Base-by-base conservation (phyloP, 176 grass and related monocot genomes). In the Carex myosuroides region DNA sequence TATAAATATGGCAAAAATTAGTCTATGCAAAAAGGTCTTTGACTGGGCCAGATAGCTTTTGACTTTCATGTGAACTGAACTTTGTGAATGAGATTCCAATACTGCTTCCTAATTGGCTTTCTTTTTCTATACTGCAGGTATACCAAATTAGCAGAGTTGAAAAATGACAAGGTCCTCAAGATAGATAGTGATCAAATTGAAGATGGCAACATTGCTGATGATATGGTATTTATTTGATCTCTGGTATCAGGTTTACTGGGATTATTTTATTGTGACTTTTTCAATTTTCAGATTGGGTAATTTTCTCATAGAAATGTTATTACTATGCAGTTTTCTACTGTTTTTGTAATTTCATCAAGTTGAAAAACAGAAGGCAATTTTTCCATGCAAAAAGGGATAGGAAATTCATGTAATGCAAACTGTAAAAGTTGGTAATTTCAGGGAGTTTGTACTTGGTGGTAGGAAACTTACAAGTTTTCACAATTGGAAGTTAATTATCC, bases 101-200 rank as follows among this genome's bases (percentile, higher is more conserved):
- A 77, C 76, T 73, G 10, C 78, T 37, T 80, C 42, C 18, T 73
- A 32, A 56, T 80, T 24, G 84, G 8, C 8, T 68, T 54, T 53
- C 55, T 55, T 81, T 13, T 70, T 55, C 26, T 41, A 86, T 93
- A 57, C 69, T 63, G 17, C 85, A 99, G 96, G 85, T 99, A 99
- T 89, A 89, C 89, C 48, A 99, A 99, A 88, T 84, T 99, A 88
- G 93, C 96, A n/a, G 96, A 99, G 88, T 88, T 92, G 57, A 99
- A 93, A 86, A 99, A 95, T 85, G 89, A 95, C 60, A 99, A 92
- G 68, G 84, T 83, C 72, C 77, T 83, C 24, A 95, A 95, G 88
- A 85, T 89, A 84, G 83, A 75, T 42, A 79, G 83, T 42, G 88
- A 93, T 70, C 89, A 92, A 65, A 92, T 92, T 74, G 96, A 95